Base-by-base conservation (phyloP, 2,329 filamentous ascomycete genomes). In the Canariomyces notabilis region DNA sequence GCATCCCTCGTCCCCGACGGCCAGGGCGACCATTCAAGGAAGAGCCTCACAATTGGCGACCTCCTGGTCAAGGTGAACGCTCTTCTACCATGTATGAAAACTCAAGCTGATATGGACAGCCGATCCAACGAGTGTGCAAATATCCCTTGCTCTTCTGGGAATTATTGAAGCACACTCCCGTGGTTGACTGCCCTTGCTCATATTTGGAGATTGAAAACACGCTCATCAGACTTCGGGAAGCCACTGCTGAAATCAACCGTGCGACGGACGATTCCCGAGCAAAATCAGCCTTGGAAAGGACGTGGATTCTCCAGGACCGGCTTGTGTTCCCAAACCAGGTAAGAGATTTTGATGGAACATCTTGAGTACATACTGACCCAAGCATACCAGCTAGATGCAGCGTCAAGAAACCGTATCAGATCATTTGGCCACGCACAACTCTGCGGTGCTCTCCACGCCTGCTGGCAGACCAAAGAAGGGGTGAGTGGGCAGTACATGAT, bases 121-220 rank as follows among this genome's bases (percentile, higher is more conserved):
- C 91, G 0, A 90, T 96, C 16, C 91, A 98, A 66, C 79, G 91
- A 45, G 79, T 96, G 18, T 95, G 89, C 70, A 89, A 86, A 67
- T 97, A 97, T 61, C 89, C 89, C 9, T 72, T 98, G 4, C 72
- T 97, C 2, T 90, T 97, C 59, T 76, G 82, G 5, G 89, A 96
- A 59, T 73, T 98, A 7, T 74, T 90, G 49, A 90, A 85, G 59
- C 77, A 84, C 55, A 96, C 90, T 0, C 87, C 89, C 2, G 86
- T 88, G 1, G 82, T 79, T 45, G 91, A 97, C 61, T 94, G 89
- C 59, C 89, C 89, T 0, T 81, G 81, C 50, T 85, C 89, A 1
- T 86, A 95, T 64, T 81, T 85, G 62, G 84, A 88, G 43, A 79
- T 97, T 15, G 83, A 89, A 49, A 83, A 82, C 53, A 77, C 86